Evolutionary conservation across 2,329 filamentous ascomycete genomes (phyloP).

Genomic region (Dactylellina leptospora): DNA sequence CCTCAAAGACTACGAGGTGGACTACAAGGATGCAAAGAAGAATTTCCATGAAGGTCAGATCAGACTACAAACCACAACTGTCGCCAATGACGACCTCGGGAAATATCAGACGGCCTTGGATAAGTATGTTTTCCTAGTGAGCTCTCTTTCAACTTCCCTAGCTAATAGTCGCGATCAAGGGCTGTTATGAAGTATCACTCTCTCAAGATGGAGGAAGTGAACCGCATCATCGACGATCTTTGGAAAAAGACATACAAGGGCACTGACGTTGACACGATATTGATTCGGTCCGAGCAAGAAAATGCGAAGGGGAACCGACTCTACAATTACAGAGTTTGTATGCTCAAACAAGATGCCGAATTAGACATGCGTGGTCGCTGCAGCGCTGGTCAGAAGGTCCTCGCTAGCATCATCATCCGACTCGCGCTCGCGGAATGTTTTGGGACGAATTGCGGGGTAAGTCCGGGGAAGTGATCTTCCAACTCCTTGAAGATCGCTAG

Average conservation of each 20-base stretch:
- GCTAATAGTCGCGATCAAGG: conserved; percentile 51
- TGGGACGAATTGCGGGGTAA: conserved; percentile 84
- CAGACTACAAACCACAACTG: conserved; percentile 76
- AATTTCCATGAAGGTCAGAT: conserved; percentile 75
- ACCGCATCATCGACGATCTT: conserved; percentile 91
- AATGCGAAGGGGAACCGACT: conserved; percentile 75
- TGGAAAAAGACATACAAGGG: conserved; percentile 97
- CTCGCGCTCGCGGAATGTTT: conserved; percentile 96
- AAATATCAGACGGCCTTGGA: conserved; percentile 86
- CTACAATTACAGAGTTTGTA: conserved; percentile 97
- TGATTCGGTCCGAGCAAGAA: conserved; percentile 92
- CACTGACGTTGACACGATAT: conserved; percentile 94
- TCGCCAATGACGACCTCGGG: conserved; percentile 86
- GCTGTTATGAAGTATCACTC: conserved; percentile 97
- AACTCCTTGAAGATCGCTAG: too few relatives aligned
- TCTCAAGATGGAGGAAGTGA: conserved; percentile 98
- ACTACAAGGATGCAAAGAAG: conserved; percentile 82
- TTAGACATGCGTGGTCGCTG: conserved; percentile 99
- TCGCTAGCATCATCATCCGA: conserved; percentile 96
- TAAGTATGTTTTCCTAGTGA: conserved; percentile 67
- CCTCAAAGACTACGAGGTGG: conserved; percentile 80
- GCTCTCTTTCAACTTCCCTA: too few relatives aligned
- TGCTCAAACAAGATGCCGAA: conserved; percentile 96
- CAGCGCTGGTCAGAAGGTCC: conserved; percentile 93
- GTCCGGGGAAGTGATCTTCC: too few relatives aligned